Evolutionary conservation across 2,329 filamentous ascomycete genomes (phyloP), one percentile per base, ranked within the genome.

Genomic region (Apiospora pterosperma): DNA sequence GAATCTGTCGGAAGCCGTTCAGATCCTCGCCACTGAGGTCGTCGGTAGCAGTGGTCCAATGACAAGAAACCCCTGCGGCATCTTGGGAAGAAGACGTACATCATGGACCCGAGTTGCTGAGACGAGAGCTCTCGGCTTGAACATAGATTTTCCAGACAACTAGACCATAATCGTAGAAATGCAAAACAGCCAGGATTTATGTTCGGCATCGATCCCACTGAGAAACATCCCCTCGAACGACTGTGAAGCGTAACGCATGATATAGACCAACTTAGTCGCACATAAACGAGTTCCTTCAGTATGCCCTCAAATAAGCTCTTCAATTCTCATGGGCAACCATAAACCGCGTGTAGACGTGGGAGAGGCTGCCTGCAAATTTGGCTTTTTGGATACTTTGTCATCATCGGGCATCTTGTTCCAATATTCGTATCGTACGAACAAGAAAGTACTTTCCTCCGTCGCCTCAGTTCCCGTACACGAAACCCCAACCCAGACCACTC

Each of bases 301-400:
- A 69, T 72, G 72, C 82, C 82, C 82, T 84, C 82, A 84, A 82
- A 84, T 84, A 82, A 84, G 82, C 82, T 84, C 82, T 84, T 64
- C 82, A 71, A 75, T 81, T 84, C 82, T 83, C 82, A 84, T 66
- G 67, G 81, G 77, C 81, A 83, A 83, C 81, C 74, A 73, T 73
- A 71, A 70, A 69, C 68, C 62, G 44, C 67, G 63, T 67, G 36
- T 31, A 61, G 63, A 64, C 62, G 61, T 36, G 62, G 60, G 34
- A 55, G 72, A 74, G 69, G 80, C 74, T 83, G 80, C 73, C 81
- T 84, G 80, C 82, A 84, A 84, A 82, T 84, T 84, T 84, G 82
- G 82, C 82, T 84, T 83, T 82, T 84, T 84, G 82, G 82, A 80
- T 77, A 72, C 71, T 80, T 74, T 70, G 78, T 84, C 82, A 84